These are phyloP conservation scores for Cladosporium sp. DNA, from an alignment of 2,329 filamentous ascomycete species.

Conservation along the genomic window DNA sequence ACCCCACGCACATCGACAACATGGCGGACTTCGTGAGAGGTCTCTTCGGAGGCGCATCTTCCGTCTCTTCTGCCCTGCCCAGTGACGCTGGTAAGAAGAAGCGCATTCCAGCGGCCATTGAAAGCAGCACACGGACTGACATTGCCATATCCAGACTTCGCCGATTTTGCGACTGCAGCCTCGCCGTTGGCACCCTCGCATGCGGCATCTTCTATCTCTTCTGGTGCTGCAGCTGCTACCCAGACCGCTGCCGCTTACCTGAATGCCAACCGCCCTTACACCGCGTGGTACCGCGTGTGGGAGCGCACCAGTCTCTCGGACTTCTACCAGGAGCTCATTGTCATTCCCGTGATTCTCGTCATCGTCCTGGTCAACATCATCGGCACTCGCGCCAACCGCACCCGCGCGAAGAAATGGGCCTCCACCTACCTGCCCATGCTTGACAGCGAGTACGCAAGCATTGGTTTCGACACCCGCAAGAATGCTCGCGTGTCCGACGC, in stretches of 20 bases:
- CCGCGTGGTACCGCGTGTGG: conserved; percentile 95
- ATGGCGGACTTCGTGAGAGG: conserved; percentile 61
- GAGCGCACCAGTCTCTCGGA: conserved; percentile 82
- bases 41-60: conserved; percentile 68
- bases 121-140: conserved; percentile 16
- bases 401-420: conserved; percentile 79
- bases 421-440: conserved; percentile 70
- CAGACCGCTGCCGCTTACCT: conserved; percentile 36
- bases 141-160: conserved; percentile 67
- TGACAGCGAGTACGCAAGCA: conserved; percentile 78
- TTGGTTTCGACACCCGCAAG: conserved; percentile 68
- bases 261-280: conserved; percentile 65
- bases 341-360: conserved; percentile 72
- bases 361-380: conserved; percentile 78
- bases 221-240: conserved; percentile 44
- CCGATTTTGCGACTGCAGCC: conserved; percentile 82
- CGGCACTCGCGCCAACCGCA: conserved; percentile 76
- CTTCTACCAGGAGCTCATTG: conserved; percentile 83
- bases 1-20: conserved; percentile 13
- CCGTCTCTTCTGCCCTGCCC: conserved; percentile 46
- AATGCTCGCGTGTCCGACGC: conserved; percentile 41
- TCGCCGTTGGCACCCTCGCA: conserved; percentile 60
- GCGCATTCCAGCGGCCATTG: conserved; percentile 19
- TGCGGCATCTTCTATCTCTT: conserved; percentile 56
- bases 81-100: conserved; percentile 65